Evolutionary conservation across 2,329 filamentous ascomycete species (phyloP).

Genomic region (Fusarium algeriense): DNA sequence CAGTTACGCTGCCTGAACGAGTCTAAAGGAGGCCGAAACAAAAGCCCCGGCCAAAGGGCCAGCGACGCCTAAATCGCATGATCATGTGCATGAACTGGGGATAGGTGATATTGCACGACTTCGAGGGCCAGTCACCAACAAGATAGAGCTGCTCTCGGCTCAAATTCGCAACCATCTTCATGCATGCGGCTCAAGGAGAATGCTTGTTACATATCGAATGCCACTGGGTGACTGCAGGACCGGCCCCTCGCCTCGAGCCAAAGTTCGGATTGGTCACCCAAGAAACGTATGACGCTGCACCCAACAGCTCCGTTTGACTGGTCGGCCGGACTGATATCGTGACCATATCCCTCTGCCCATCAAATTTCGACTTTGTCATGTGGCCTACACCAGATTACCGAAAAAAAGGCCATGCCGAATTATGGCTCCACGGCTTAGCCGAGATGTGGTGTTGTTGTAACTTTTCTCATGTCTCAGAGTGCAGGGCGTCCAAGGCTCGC

Average conservation of each 20-base stretch:
- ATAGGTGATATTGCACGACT: conserved; percentile 19
- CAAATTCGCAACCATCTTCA: conserved; percentile 25
- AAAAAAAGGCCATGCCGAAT: background rate
- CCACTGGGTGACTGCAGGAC: background rate
- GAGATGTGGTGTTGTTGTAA: conserved; percentile 10
- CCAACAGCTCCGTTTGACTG: background rate
- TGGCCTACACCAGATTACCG: conserved; percentile 10
- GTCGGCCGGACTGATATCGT: background rate
- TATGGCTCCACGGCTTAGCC: conserved; percentile 29
- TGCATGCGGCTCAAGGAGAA: conserved; percentile 1
- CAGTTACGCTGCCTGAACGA: background rate
- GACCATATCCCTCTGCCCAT: background rate
- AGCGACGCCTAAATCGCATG: conserved; percentile 7
- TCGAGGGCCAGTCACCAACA: conserved; percentile 10
- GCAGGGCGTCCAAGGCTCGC: conserved; percentile 14
- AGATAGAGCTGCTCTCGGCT: background rate
- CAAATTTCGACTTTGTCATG: conserved; percentile 2
- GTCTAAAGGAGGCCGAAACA: conserved; percentile 31
- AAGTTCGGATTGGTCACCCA: background rate
- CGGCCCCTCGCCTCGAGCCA: background rate
- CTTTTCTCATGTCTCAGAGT: conserved; percentile 18
- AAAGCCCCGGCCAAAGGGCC: conserved; percentile 8
- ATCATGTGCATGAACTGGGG: conserved; percentile 15
- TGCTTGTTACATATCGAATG: conserved; percentile 2
- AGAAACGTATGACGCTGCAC: background rate